phyloP scores from a whole-genome alignment of 371 early-diverging fungal genomes.

The Circinella minor region DNA sequence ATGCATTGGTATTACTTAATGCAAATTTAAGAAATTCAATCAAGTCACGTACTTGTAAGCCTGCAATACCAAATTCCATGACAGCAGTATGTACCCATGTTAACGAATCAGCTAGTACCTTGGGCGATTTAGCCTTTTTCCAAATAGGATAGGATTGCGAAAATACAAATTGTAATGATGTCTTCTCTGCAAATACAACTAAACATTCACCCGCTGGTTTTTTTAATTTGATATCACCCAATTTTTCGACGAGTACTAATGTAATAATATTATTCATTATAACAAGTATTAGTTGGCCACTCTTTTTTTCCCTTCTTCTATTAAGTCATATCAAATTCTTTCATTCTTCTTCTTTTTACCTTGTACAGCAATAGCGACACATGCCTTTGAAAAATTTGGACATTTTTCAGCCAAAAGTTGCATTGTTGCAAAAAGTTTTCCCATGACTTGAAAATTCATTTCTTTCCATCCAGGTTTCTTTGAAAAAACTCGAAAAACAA shows the following conservation, averaged over 20 bases:
- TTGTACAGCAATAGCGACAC: conserved; percentile 77
- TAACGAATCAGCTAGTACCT: conserved; percentile 85
- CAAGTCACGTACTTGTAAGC: conserved; percentile 77
- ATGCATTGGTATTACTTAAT: conserved; percentile 81
- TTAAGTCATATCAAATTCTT: too few relatives aligned
- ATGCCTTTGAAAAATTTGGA: conserved; percentile 72
- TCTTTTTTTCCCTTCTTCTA: too few relatives aligned
- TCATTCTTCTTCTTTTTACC: conserved; percentile 25
- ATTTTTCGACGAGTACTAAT: conserved; percentile 81
- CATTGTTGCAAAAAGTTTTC: conserved; percentile 68
- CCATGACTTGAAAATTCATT: conserved; percentile 91
- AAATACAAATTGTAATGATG: conserved; percentile 81
- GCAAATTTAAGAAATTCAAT: conserved; percentile 83
- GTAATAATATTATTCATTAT: neutral
- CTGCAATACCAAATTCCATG: conserved; percentile 87
- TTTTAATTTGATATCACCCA: conserved; percentile 94
- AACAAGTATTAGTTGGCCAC: too few relatives aligned
- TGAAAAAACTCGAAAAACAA: conserved; percentile 76
- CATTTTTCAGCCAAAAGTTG: conserved; percentile 65
- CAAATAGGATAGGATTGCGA: conserved; percentile 78
- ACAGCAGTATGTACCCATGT: conserved; percentile 82
- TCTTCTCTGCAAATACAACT: conserved; percentile 73
- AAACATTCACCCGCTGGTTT: conserved; percentile 82
- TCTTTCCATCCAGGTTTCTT: conserved; percentile 96
- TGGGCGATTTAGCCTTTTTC: conserved; percentile 86